A percentile compares a stretch with the other conserved stretches of the same genome.
Evolutionary conservation across 345 rosid species (phyloP).

Genomic region (Carallia pectinifolia): DNA sequence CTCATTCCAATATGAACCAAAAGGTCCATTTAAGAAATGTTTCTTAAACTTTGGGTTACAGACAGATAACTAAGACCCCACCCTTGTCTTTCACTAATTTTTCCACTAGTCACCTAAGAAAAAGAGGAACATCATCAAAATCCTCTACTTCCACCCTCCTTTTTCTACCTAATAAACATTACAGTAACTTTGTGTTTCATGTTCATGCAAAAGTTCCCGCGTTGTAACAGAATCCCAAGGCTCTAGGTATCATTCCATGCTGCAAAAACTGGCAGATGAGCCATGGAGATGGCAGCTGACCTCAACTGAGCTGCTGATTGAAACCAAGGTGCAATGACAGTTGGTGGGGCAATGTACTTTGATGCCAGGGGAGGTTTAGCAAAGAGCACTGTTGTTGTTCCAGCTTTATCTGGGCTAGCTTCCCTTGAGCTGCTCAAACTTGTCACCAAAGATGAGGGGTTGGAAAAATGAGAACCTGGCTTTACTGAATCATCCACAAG

Average conservation of each 20-base stretch:
- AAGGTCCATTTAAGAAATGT: constrained; percentile 30
- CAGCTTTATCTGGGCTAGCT: constrained; percentile 56
- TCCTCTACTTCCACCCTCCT: not conserved
- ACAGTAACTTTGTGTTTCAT: not conserved
- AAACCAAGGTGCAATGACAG: constrained; percentile 43
- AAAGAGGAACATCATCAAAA: constrained; percentile 15
- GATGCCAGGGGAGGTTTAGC: constrained; percentile 58
- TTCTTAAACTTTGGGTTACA: constrained; percentile 34
- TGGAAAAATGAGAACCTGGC: constrained; percentile 40
- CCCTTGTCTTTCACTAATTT: constrained; percentile 14
- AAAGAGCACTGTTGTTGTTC: constrained; percentile 33
- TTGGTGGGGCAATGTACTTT: constrained; percentile 40
- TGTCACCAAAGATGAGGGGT: constrained; percentile 60
- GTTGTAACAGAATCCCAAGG: not conserved
- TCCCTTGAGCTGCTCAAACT: constrained; percentile 70
- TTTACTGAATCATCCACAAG: constrained; percentile 34
- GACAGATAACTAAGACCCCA: constrained; percentile 31
- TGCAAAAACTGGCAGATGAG: constrained; percentile 69
- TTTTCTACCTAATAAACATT: not conserved
- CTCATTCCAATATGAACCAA: constrained; percentile 31
- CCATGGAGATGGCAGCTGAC: constrained; percentile 45
- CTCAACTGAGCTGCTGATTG: constrained; percentile 42
- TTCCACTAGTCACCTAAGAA: constrained; percentile 20
- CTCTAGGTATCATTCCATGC: constrained; percentile 64
- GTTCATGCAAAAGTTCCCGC: constrained; percentile 10